Conservation (phyloP, 2,329 filamentous ascomycete genomes). For the Fusarium sp. region DNA sequence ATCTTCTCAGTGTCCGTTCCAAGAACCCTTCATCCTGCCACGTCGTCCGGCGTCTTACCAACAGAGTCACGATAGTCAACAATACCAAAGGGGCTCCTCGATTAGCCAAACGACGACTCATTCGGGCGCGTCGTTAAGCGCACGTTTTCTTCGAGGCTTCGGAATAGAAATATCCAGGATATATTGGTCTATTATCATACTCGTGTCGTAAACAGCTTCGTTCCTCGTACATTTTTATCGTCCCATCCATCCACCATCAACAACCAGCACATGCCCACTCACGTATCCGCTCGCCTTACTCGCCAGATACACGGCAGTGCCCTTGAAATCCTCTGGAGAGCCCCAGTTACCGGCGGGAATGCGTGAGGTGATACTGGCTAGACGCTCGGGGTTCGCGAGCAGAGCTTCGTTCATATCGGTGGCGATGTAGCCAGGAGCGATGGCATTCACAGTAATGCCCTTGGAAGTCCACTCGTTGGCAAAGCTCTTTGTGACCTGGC, state of each 20-base stretch:
- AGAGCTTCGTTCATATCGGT: constrained; percentile 95
- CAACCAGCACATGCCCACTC: constrained; percentile 81
- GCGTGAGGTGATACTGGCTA: constrained; percentile 78
- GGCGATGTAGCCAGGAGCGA: constrained; percentile 89
- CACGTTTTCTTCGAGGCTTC: neutral
- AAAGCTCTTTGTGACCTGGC: constrained; percentile 85
- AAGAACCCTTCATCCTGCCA: constrained; percentile 7
- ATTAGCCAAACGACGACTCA: constrained; percentile 40
- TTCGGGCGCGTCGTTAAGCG: constrained; percentile 36
- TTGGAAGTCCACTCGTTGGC: constrained; percentile 87
- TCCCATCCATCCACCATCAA: constrained; percentile 95
- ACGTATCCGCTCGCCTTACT: constrained; percentile 83
- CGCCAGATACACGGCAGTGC: constrained; percentile 80
- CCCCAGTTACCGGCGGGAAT: constrained; percentile 91
- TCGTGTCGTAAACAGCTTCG: neutral
- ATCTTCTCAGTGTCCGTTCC: constrained; percentile 20
- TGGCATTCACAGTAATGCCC: constrained; percentile 86
- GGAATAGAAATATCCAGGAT: neutral
- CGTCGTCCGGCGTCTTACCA: constrained; percentile 40
- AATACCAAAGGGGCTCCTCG: constrained; percentile 31
- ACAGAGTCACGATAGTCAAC: constrained; percentile 39
- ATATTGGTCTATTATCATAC: constrained; percentile 18
- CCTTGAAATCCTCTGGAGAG: constrained; percentile 86
- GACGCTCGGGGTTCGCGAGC: constrained; percentile 75
- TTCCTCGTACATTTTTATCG: constrained; percentile 58